A percentile compares a stretch with the other conserved stretches of the same genome.
Evolutionary conservation across 805 yeast species (phyloP).

Genomic region (Wilhelminamyces savonicus): DNA sequence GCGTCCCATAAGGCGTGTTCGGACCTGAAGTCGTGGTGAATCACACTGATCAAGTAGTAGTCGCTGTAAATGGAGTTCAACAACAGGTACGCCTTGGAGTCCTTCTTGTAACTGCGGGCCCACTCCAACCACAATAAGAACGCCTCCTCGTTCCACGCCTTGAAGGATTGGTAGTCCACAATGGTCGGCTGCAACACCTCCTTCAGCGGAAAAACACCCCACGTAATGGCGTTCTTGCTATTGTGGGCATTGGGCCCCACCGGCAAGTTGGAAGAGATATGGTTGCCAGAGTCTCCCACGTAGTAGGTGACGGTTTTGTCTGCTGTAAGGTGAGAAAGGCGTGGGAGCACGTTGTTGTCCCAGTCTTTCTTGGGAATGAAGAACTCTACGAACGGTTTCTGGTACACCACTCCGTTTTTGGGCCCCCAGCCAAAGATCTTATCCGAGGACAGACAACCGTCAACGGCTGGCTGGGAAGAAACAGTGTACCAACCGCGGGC

Average conservation of each 20-base stretch:
- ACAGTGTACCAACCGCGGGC: slow-evolving; percentile 73
- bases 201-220: slow-evolving; percentile 67
- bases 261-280: slow-evolving; percentile 56
- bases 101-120: slow-evolving; percentile 70
- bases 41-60: slow-evolving; percentile 74
- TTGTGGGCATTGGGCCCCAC: slow-evolving; percentile 22
- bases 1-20: slow-evolving; percentile 75
- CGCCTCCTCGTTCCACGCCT: slow-evolving; percentile 96
- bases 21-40: slow-evolving; percentile 76
- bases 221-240: slow-evolving; percentile 79
- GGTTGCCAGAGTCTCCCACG: slow-evolving; percentile 56
- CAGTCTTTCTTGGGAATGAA: slow-evolving; percentile 72
- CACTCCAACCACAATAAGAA: slow-evolving; percentile 88
- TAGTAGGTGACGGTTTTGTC: slow-evolving; percentile 63
- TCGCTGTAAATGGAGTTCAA: slow-evolving; percentile 55
- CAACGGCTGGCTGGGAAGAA: slow-evolving; percentile 94
- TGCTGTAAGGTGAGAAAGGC: slow-evolving; percentile 30
- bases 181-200: slow-evolving; percentile 92
- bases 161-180: slow-evolving; percentile 85
- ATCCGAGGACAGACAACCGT: slow-evolving; percentile 73
- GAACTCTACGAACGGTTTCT: slow-evolving; percentile 83
- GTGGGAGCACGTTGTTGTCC: slow-evolving; percentile 49
- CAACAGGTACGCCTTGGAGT: slow-evolving; percentile 50
- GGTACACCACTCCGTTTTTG: slow-evolving; percentile 77
- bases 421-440: slow-evolving; percentile 98